These are phyloP conservation scores for Ogataea saltuana DNA, from an alignment of 805 yeast species.

Conservation along the genomic window DNA sequence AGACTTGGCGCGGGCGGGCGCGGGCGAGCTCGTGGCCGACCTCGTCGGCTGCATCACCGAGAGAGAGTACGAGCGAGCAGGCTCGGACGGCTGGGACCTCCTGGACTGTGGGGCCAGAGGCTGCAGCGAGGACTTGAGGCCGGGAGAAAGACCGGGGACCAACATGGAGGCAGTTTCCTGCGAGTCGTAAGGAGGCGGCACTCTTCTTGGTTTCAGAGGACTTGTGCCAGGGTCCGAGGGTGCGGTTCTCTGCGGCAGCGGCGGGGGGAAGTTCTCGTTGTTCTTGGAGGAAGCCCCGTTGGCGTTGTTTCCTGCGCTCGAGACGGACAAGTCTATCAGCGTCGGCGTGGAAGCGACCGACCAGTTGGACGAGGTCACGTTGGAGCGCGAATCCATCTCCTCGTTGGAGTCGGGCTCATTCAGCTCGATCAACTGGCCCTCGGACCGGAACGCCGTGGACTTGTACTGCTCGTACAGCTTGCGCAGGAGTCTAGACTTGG, in stretches of 20 bases:
- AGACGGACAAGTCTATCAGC: conserved; percentile 26
- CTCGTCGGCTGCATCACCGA: conserved; percentile 35
- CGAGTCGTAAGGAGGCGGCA: conserved; percentile 29
- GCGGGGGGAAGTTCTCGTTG: conserved; percentile 17
- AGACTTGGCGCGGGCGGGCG: too few relatives aligned
- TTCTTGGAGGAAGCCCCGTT: not conserved
- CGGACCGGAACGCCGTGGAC: conserved; percentile 21
- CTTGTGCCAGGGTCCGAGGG: conserved; percentile 15
- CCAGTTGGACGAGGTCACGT: conserved; percentile 19
- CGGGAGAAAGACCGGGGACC: conserved; percentile 27
- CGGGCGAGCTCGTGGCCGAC: conserved; percentile 32
- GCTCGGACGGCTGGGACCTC: not conserved
- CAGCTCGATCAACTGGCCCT: conserved; percentile 30
- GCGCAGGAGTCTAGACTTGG: conserved; percentile 54
- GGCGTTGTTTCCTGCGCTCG: conserved; percentile 4
- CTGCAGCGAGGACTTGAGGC: conserved; percentile 13
- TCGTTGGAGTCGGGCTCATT: conserved; percentile 30
- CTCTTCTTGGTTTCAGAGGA: conserved; percentile 21
- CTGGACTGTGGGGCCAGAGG: conserved; percentile 4
- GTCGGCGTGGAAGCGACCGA: conserved; percentile 26
- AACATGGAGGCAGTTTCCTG: conserved; percentile 23
- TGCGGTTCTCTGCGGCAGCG: conserved; percentile 19
- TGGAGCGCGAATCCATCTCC: conserved; percentile 10
- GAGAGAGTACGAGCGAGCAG: conserved; percentile 14
- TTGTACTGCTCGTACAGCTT: conserved; percentile 63